Conservation (phyloP, 352 stramenopile genomes). For the Phytophthora sansomeana region DNA sequence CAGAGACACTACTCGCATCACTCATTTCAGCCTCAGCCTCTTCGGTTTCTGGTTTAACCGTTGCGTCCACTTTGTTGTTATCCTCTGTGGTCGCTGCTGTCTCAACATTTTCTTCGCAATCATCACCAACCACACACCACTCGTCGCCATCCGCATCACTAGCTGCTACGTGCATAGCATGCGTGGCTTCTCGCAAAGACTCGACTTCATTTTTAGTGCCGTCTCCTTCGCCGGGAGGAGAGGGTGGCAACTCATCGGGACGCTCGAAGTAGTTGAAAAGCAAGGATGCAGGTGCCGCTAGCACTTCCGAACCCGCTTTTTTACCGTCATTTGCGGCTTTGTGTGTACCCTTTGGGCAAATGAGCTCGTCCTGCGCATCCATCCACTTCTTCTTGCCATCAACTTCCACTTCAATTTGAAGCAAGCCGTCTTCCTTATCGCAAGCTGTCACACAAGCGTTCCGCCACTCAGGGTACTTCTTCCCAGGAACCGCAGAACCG, state of each 20-base stretch:
- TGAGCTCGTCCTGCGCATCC: slow-evolving; percentile 71
- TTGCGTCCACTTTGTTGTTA: neutral
- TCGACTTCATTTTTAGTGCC: slow-evolving; percentile 12
- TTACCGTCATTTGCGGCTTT: slow-evolving; percentile 51
- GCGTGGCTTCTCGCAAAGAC: slow-evolving; percentile 9
- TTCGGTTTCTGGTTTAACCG: slow-evolving; percentile 5
- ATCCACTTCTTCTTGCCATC: slow-evolving; percentile 62
- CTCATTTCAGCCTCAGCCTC: slow-evolving; percentile 3
- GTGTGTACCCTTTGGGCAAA: slow-evolving; percentile 68
- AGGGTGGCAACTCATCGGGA: slow-evolving; percentile 6
- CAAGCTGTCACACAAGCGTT: slow-evolving; percentile 52
- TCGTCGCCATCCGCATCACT: slow-evolving; percentile 33
- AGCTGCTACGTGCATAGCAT: slow-evolving; percentile 15
- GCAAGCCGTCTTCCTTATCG: slow-evolving; percentile 21
- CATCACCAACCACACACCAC: slow-evolving; percentile 37
- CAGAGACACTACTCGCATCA: slow-evolving; percentile 1
- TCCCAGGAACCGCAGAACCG: slow-evolving; percentile 42
- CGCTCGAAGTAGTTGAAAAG: slow-evolving; percentile 30
- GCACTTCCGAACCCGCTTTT: slow-evolving; percentile 4
- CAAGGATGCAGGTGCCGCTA: slow-evolving; percentile 13
- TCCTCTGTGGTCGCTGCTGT: neutral
- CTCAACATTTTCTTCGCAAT: neutral
- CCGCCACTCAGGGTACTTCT: slow-evolving; percentile 68
- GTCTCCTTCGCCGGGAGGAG: neutral
- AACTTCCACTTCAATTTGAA: slow-evolving; percentile 59